phyloP scores from a whole-genome alignment of 306 rosid species.

The Vigna hirtella region DNA sequence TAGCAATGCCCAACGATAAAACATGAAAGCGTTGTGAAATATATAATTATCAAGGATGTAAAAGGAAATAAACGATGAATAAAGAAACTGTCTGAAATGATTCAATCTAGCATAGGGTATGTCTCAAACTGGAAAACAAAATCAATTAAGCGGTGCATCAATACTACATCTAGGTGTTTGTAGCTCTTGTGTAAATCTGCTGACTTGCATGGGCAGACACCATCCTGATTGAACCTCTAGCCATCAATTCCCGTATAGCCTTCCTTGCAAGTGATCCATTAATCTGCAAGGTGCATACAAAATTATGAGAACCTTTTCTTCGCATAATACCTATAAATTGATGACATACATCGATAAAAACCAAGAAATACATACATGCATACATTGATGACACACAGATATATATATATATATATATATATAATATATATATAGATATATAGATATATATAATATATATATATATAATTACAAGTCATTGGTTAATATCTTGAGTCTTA shows the following conservation, averaged over 20 bases:
- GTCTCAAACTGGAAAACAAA: slow-evolving; percentile 15
- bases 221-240: slow-evolving; percentile 73
- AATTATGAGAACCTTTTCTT: not conserved
- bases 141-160: slow-evolving; percentile 26
- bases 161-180: slow-evolving; percentile 61
- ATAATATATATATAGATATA: not conserved
- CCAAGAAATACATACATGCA: not conserved
- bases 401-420: not conserved
- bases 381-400: no score
- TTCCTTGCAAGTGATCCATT: slow-evolving; percentile 82
- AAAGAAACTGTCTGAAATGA: slow-evolving; percentile 27
- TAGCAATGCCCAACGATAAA: not conserved
- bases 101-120: slow-evolving; percentile 16
- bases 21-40: not conserved
- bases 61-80: slow-evolving; percentile 28
- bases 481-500: not conserved
- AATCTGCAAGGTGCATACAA: slow-evolving; percentile 49
- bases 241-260: slow-evolving; percentile 76
- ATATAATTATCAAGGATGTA: not conserved
- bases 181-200: slow-evolving; percentile 78
- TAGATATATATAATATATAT: no score
- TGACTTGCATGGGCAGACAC: slow-evolving; percentile 75
- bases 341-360: slow-evolving; percentile 1
- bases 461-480: not conserved
- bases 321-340: not conserved